Evolutionary conservation across 495 filamentous ascomycete species (phyloP).

Genomic region (Penicillium mononematosum): DNA sequence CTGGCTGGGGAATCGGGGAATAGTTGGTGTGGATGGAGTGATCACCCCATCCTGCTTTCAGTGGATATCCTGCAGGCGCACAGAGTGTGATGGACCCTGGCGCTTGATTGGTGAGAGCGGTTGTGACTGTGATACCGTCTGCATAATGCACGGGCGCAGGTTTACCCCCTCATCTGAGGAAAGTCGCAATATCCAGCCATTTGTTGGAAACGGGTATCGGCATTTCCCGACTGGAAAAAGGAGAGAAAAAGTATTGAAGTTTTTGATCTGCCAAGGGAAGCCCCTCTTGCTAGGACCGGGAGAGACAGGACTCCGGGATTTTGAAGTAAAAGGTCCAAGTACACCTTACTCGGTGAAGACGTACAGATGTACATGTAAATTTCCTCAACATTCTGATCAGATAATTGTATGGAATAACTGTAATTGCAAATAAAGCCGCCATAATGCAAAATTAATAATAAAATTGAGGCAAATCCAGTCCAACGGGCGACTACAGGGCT

Average conservation of each 20-base stretch:
- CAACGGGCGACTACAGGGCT: slow-evolving; percentile 1
- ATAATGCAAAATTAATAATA: slow-evolving; percentile 7
- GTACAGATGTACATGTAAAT: background rate
- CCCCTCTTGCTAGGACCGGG: slow-evolving; percentile 4
- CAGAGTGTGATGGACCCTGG: slow-evolving; percentile 26
- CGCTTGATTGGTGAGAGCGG: slow-evolving; percentile 31
- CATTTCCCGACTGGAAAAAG: background rate
- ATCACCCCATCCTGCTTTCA: slow-evolving; percentile 13
- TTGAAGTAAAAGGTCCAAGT: background rate
- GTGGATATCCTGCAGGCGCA: slow-evolving; percentile 22
- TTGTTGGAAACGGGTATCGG: slow-evolving; percentile 4
- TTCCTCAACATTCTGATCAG: background rate
- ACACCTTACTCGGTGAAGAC: background rate
- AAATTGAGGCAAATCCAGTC: background rate
- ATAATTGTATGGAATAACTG: slow-evolving; percentile 1
- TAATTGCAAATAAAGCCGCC: background rate
- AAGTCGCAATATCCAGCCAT: background rate
- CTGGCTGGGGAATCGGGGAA: background rate
- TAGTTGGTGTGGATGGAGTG: slow-evolving; percentile 16
- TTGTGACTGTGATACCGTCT: slow-evolving; percentile 43
- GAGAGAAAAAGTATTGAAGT: background rate
- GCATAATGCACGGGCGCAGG: slow-evolving; percentile 33
- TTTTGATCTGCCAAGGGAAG: background rate
- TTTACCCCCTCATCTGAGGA: slow-evolving; percentile 3
- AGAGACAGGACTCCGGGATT: background rate